phyloP scores from a whole-genome alignment of 495 filamentous ascomycete genomes.

The Lepraria neglecta region DNA sequence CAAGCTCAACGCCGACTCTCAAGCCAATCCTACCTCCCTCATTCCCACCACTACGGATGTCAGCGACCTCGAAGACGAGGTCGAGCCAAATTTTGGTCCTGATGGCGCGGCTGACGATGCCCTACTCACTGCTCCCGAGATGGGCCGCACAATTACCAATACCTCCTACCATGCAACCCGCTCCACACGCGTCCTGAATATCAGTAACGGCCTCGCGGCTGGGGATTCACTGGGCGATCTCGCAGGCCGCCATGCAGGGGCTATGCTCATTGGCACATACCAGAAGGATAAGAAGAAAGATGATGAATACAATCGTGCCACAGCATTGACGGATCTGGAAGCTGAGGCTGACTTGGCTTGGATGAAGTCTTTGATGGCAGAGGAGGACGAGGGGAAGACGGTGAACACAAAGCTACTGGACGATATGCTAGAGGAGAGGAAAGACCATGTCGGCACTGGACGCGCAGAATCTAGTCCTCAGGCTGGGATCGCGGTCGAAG shows the following conservation, averaged over 20 bases:
- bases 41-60: conserved; percentile 42
- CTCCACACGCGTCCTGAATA: conserved; percentile 50
- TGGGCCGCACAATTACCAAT: conserved; percentile 62
- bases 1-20: conserved; percentile 24
- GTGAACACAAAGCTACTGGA: conserved; percentile 21
- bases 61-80: conserved; percentile 43
- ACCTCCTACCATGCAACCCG: conserved; percentile 59
- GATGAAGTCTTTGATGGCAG: conserved; percentile 24
- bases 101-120: conserved; percentile 39
- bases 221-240: conserved; percentile 22
- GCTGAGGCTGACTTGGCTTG: conserved; percentile 26
- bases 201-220: conserved; percentile 15
- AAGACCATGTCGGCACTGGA: conserved; percentile 12
- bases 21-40: conserved; percentile 32
- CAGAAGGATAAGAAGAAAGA: conserved; percentile 21
- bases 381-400: conserved; percentile 19
- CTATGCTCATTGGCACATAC: conserved; percentile 18
- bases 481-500: background rate
- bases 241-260: conserved; percentile 23
- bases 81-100: conserved; percentile 39
- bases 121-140: conserved; percentile 50
- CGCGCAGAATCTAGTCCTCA: background rate
- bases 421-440: conserved; percentile 16
- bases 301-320: conserved; percentile 27
- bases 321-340: conserved; percentile 23